Base-by-base conservation (phyloP, 1,284 basidiomycete species). In the Cutaneotrichosporon mucoides region DNA sequence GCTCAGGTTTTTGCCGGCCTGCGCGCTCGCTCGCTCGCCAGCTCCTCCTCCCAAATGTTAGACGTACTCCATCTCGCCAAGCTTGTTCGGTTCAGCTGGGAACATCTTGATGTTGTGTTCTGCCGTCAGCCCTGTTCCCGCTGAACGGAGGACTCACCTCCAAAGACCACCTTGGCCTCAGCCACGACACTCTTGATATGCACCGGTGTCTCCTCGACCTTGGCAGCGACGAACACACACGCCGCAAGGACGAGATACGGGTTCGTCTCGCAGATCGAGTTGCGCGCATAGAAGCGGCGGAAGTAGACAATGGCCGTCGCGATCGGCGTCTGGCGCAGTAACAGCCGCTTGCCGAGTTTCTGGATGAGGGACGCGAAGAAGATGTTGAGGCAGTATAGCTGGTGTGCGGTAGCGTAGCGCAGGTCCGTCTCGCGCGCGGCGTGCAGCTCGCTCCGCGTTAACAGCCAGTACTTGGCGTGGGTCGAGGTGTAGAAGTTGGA, bases 231-330 rank as follows among this genome's bases (percentile, higher is more conserved):
- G 76, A 97, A 98, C 63, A 90, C 88, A 77, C 94, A 98, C 0
- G 93, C 91, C 0, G 92, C 87, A 40, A 92, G 86, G 44, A 98
- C 92, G 53, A 95, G 82, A 70, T 92, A 94, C 0, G 91, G 92
- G 67, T 97, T 93, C 0, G 93, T 94, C 71, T 96, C 92, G 78
- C 88, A 92, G 72, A 92, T 95, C 2, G 86, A 84, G 73, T 93
- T 96, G 81, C 93, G 92, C 66, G 94, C 80, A 76, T 98, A 99
- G 79, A 98, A 99, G 24, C 95, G 83, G 40, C 89, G 86, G 76
- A 98, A 95, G 79, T 93, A 98, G 42, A 97, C 86, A 44, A 87
- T 90, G 1, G 95, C 91, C 0, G 94, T 97, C 1, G 94, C 92
- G 55, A 92, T 89, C 1, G 92, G 91, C 35, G 92, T 83, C 75